These are phyloP conservation scores for Heterobasidion occidentale DNA, from an alignment of 1,284 basidiomycete genomes.

Conservation along the genomic window DNA sequence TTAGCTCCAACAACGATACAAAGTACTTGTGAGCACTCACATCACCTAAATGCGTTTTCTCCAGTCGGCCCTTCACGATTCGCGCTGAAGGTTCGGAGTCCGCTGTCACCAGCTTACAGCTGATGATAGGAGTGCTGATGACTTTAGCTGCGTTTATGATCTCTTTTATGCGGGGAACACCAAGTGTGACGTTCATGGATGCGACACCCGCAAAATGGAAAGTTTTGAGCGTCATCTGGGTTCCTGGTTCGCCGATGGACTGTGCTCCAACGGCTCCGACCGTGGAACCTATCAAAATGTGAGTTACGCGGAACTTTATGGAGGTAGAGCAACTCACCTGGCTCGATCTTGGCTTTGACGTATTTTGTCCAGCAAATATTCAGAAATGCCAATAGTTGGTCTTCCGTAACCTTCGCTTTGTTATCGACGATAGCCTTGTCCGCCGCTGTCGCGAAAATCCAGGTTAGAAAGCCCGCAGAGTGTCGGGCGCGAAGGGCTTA, in stretches of 20 bases:
- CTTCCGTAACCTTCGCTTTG: slow-evolving; percentile 82
- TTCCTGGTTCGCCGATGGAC: slow-evolving; percentile 98
- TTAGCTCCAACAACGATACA: not conserved
- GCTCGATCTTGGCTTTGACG: slow-evolving; percentile 91
- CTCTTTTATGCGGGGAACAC: slow-evolving; percentile 99
- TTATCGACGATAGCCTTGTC: slow-evolving; percentile 79
- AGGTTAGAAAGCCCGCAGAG: too few species aligned
- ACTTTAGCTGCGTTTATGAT: slow-evolving; percentile 98
- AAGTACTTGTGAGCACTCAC: slow-evolving; percentile 34
- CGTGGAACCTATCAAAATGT: slow-evolving; percentile 63
- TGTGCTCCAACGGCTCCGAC: slow-evolving; percentile 99
- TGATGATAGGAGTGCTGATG: slow-evolving; percentile 98
- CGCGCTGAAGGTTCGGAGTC: slow-evolving; percentile 87
- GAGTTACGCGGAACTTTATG: slow-evolving; percentile 1
- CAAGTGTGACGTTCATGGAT: slow-evolving; percentile 99
- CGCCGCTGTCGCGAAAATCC: slow-evolving; percentile 31
- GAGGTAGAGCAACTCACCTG: slow-evolving; percentile 41
- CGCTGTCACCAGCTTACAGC: slow-evolving; percentile 84
- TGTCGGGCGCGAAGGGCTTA: slow-evolving; percentile 21
- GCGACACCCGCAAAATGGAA: slow-evolving; percentile 99
- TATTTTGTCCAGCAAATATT: slow-evolving; percentile 88
- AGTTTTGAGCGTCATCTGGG: slow-evolving; percentile 99
- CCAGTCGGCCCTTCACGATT: slow-evolving; percentile 95
- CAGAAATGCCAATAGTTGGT: slow-evolving; percentile 77
- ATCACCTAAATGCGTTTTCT: slow-evolving; percentile 94